Base-by-base conservation (phyloP, 495 filamentous ascomycete species). In the Hypoxylon rickii region DNA sequence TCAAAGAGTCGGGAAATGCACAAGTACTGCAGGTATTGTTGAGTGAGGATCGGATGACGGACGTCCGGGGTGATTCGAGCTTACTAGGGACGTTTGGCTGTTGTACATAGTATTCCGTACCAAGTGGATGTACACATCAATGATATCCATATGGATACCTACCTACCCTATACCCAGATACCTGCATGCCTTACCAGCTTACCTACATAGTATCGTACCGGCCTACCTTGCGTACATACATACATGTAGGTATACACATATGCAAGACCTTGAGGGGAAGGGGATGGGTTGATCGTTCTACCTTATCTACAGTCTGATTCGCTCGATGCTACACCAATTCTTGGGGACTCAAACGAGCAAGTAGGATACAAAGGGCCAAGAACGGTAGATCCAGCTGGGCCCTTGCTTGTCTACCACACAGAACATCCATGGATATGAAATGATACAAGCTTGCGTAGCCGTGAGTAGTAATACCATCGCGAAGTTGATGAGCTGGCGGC, bases 1-100 rank as follows among this genome's bases (percentile, higher is more conserved):
- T n/a, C n/a, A n/a, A 32, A 17, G 50, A 15, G 22, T 41, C 24
- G 24, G 24, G 24, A 29, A 10, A 29, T 29, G 24, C 10, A 29
- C 10, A 29, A 29, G 15, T 38, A 18, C 15, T 4, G 43, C n/a
- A n/a, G n/a, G n/a, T 61, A 41, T 55, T 64, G 55, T 64, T 64
- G 55, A 59, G 24, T 4, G 61, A 54, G 45, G 55, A 49, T 55
- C 55, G 61, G 61, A 64, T 19, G 52, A 57, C 58, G 51, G 58
- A 52, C 40, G 46, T 51, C 49, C 26, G 37, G 55, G 55, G 49
- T 49, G 61, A 58, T 50, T 26, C 56, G 58, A 51, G 46, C 44
- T 56, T 47, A 50, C 38, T 40, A 48, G 42, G 51, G 40, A 22
- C 26, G 11, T 31, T 22, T 24, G 29, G 50, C 20, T 45, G 33